These are phyloP conservation scores for Fusarium neocosmosporiellum DNA, from an alignment of 2,329 filamentous ascomycete genomes.

Conservation along the genomic window DNA sequence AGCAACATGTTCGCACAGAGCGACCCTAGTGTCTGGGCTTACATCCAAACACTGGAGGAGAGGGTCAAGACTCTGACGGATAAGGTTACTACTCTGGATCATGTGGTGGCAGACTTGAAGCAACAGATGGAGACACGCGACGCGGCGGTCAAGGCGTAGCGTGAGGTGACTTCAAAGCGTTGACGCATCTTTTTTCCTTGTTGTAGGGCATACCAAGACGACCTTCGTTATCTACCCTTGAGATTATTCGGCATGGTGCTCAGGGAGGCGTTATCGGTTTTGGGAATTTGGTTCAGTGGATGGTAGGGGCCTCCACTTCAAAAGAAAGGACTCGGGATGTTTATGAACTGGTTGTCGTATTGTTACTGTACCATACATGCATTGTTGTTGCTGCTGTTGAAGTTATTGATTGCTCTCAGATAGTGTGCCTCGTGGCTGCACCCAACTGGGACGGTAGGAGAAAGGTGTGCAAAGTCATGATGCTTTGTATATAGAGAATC, in stretches of 20 bases:
- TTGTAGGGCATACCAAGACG: conserved; percentile 41
- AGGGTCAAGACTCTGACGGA: conserved; percentile 53
- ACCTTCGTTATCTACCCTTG: conserved; percentile 34
- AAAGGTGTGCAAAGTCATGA: conserved; percentile 28
- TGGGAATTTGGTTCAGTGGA: conserved; percentile 43
- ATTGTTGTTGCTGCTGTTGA: conserved; percentile 22
- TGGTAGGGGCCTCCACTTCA: conserved; percentile 45
- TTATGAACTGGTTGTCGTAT: conserved; percentile 37
- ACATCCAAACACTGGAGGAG: conserved; percentile 77
- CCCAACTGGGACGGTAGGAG: conserved; percentile 6
- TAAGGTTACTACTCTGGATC: conserved; percentile 48
- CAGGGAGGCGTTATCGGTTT: conserved; percentile 44
- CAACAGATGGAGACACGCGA: conserved; percentile 50
- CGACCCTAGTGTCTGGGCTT: conserved; percentile 75
- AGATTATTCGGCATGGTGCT: conserved; percentile 44
- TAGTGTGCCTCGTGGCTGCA: conserved; percentile 38
- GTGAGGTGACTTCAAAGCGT: conserved; percentile 3
- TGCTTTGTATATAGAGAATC: conserved; percentile 38
- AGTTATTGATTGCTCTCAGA: conserved; percentile 26
- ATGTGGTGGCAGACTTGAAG: conserved; percentile 49
- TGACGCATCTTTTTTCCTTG: conserved; percentile 19
- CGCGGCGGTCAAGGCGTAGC: conserved; percentile 38
- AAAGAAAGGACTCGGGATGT: conserved; percentile 47
- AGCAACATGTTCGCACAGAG: conserved; percentile 74
- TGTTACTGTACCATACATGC: conserved; percentile 44